Evolutionary conservation across 176 grass and related monocot genomes (phyloP).

Genomic region (Oryza punctata): DNA sequence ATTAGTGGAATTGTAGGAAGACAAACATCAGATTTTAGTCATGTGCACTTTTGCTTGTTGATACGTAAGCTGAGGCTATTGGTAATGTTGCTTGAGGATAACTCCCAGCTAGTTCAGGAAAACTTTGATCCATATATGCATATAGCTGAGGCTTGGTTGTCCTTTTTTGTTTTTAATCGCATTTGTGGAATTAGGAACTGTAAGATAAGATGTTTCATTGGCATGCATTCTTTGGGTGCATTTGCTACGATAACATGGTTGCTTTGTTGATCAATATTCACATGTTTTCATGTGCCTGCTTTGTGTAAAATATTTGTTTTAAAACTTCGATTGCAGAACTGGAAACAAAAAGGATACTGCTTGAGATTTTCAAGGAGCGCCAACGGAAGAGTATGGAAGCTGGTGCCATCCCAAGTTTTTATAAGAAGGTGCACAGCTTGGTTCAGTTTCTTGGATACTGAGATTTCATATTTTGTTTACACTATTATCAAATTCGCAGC

Average conservation of each 20-base stretch:
- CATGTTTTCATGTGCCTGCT: background rate
- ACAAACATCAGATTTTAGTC: background rate
- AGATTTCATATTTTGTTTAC: background rate
- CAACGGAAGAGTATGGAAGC: constrained; percentile 90
- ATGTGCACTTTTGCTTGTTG: background rate
- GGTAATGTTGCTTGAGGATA: background rate
- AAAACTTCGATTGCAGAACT: constrained; percentile 62
- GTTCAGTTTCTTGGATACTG: background rate
- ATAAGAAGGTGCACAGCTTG: constrained; percentile 78
- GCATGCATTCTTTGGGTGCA: background rate
- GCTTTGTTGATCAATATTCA: background rate
- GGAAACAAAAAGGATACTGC: constrained; percentile 97
- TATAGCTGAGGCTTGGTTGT: background rate
- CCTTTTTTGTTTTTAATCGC: background rate
- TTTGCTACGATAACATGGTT: background rate
- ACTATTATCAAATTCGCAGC: background rate
- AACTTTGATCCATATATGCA: background rate
- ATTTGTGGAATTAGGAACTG: background rate
- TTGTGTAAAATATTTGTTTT: background rate
- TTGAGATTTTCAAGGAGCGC: constrained; percentile 97
- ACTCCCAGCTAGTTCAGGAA: background rate
- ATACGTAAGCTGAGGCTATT: background rate
- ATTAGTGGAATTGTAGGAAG: background rate
- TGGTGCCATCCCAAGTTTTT: constrained; percentile 97
- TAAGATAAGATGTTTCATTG: background rate